Conservation (phyloP, 306 rosid species). For the Vigna radiata region DNA sequence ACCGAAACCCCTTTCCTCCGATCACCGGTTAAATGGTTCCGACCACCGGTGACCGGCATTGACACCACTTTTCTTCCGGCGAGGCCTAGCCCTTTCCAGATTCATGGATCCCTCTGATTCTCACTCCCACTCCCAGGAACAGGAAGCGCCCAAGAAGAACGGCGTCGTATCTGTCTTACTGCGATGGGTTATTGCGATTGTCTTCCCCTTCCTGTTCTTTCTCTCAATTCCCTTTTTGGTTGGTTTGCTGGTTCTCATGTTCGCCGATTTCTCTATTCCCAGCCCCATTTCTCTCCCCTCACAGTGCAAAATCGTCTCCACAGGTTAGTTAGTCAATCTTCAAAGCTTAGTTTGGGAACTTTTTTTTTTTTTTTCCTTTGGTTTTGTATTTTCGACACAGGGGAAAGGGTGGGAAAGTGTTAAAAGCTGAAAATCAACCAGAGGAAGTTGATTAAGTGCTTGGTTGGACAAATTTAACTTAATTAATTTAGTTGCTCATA, state of each 20-base stretch:
- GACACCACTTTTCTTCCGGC: neutral
- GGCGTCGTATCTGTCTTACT: constrained; percentile 42
- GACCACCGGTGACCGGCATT: constrained; percentile 79
- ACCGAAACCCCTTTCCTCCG: constrained; percentile 49
- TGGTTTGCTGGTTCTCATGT: constrained; percentile 51
- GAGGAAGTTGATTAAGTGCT: neutral
- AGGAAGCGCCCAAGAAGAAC: constrained; percentile 34
- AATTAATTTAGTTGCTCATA: constrained; percentile 16
- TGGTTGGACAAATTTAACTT: constrained; percentile 1
- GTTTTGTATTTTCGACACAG: neutral
- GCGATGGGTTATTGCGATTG: constrained; percentile 57
- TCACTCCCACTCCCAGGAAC: constrained; percentile 46
- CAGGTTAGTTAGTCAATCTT: constrained; percentile 53
- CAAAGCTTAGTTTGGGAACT: constrained; percentile 24
- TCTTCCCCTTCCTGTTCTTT: constrained; percentile 55
- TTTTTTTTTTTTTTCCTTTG: neutral
- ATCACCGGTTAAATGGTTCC: constrained; percentile 80
- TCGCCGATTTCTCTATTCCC: constrained; percentile 61
- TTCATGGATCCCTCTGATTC: constrained; percentile 69
- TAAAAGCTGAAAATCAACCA: neutral
- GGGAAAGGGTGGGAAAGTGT: constrained; percentile 5
- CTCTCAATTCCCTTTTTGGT: constrained; percentile 56
- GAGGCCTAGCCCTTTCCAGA: neutral
- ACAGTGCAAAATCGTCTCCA: constrained; percentile 89
- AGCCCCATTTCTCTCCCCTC: constrained; percentile 74